These are phyloP conservation scores for Tuber umbilicatum DNA, from an alignment of 495 filamentous ascomycete species.

Conservation along the genomic window DNA sequence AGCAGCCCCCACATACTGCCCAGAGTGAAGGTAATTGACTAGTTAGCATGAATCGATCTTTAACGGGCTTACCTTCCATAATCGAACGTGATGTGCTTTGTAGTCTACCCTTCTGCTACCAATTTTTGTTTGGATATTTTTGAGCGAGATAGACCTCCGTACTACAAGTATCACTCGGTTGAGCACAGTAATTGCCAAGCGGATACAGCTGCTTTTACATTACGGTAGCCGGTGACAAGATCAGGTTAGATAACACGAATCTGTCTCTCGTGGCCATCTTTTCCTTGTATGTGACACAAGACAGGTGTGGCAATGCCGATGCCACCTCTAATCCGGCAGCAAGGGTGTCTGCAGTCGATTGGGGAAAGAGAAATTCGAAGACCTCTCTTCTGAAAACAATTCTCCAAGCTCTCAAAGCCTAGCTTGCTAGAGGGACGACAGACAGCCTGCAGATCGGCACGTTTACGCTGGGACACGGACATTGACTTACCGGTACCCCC, in stretches of 20 bases:
- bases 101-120: background rate
- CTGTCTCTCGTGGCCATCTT: background rate
- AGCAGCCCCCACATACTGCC: background rate
- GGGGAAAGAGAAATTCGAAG: background rate
- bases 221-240: background rate
- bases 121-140: background rate
- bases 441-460: background rate
- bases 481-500: background rate
- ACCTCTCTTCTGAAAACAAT: background rate
- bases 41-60: background rate
- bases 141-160: background rate
- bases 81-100: background rate
- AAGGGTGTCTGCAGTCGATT: background rate
- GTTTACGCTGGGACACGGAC: background rate
- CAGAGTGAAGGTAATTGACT: background rate
- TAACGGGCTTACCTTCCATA: background rate
- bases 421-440: background rate
- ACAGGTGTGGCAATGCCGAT: background rate
- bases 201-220: background rate
- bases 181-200: background rate
- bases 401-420: background rate
- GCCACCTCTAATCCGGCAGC: background rate
- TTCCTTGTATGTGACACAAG: background rate
- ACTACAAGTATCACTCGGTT: too few species aligned
- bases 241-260: background rate